Base-by-base conservation (phyloP, 2,329 filamentous ascomycete species). In the Arthroderma sp. region DNA sequence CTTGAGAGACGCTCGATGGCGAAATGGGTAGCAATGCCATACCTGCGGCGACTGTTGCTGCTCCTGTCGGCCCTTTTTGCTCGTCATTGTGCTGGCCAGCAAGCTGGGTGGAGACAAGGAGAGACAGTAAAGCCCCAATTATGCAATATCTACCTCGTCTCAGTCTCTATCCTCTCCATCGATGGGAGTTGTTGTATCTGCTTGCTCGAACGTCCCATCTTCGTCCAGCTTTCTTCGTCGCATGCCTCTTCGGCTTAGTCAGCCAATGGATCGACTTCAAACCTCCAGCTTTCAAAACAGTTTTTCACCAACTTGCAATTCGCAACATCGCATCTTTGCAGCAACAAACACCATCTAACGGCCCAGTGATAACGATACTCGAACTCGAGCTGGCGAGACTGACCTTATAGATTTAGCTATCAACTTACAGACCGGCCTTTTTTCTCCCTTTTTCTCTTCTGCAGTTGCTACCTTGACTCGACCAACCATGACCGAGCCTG, bases 401-500 rank as follows among this genome's bases (percentile, higher is more conserved):
- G 1, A 44, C 41, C 7, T 13, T 9, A 21, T 28, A 23, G 21
- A 44, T 28, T 9, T 44, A 44, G 41, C 41, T 15, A 19, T 44
- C 11, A 19, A 13, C 41, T 15, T n/a, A n/a, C 15, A 51, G 25
- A n/a, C 25, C n/a, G 44, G n/a, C 1, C 3, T 7, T 25, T 23
- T 23, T 47, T 15, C 8, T 9, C 19, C 25, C 19, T 28, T 17
- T 6, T 43, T 2, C 8, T 13, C 23, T 33, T 33, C 33, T 33
- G 6, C 13, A 17, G n/a, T 11, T 19, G 5, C 38, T 21, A 1
- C 33, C 23, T 25, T 4, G 21, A 25, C 21, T 38, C 11, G 19
- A 44, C 7, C 21, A 71, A 79, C 54, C 66, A 93, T 91, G 88
- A 83, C 87, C 52, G 88, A 93, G 67, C 77, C 81, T 56, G 87